Base-by-base conservation (phyloP, 2,329 filamentous ascomycete species). In the Lojkania enalia region DNA sequence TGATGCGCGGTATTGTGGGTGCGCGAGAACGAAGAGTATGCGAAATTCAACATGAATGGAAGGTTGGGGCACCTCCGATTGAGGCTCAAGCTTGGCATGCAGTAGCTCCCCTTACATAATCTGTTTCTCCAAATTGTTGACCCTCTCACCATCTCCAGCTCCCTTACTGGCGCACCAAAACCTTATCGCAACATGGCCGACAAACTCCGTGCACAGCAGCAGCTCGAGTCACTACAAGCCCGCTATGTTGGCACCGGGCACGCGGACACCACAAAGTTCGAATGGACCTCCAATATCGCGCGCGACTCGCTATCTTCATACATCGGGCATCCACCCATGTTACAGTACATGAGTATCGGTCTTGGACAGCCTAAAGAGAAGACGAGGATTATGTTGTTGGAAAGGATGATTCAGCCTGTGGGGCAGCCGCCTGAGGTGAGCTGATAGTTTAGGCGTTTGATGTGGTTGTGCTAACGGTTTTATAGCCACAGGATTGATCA, bases 171-270 rank as follows among this genome's bases (percentile, higher is more conserved):
- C 13, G 20, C 23, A 19, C 14, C 25, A 15, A 39, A n/a, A n/a
- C n/a, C n/a, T n/a, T n/a, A n/a, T n/a, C n/a, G 18, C 45, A 57
- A n/a, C 27, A 72, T 71, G 94, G 94, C 94, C 72, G 94, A 99
- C 77, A 99, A 99, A 76, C 87, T 99, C 55, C 91, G 94, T 68
- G 94, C 90, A 7, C 89, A 96, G 61, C 94, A 99, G 74, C 94
- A 99, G 72, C 91, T 99, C 67, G 94, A 99, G 74, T 86, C 90
- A 54, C 87, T 97, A 14, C 94, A 99, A 74, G 86, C 91, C 64
- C 95, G 95, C 64, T 96, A 94, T 77, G 81, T 99, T 63, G 94
- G 94, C 58, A 97, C 94, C 3, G 94, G 94, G 18, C 91, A 96
- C 71, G 89, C 92, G 32, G 94, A 99, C 75, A 97, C 92, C 12